Evolutionary conservation across 192 early-diverging fungal species (phyloP).

Genomic region (Podila verticillata): DNA sequence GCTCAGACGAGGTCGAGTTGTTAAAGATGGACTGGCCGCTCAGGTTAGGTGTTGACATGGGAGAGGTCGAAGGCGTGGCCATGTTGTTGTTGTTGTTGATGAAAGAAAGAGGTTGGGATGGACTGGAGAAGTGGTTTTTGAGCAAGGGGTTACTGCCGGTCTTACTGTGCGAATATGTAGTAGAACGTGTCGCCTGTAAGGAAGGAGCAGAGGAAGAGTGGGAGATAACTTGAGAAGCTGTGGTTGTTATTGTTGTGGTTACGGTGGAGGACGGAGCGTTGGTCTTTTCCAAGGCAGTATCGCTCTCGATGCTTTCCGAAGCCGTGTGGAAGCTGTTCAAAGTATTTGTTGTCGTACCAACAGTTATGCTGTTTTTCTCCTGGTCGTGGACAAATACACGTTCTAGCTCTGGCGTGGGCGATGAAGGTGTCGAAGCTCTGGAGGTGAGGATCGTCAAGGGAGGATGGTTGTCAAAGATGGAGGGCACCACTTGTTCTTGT

Average conservation of each 20-base stretch:
- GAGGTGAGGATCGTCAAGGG: too few relatives aligned
- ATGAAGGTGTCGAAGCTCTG: too few relatives aligned
- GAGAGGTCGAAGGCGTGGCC: slow-evolving; percentile 7
- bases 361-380: too few relatives aligned
- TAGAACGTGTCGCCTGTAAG: not conserved
- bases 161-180: not conserved
- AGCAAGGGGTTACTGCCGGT: too few relatives aligned
- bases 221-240: not conserved
- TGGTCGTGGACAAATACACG: too few relatives aligned
- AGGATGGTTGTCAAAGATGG: too few relatives aligned
- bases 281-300: not conserved
- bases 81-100: too few relatives aligned
- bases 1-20: slow-evolving; percentile 5
- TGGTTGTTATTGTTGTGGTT: not conserved
- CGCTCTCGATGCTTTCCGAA: not conserved
- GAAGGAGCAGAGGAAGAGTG: not conserved
- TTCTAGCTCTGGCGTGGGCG: too few relatives aligned
- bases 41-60: not conserved
- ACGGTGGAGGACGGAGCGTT: not conserved
- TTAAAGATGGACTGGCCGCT: not conserved
- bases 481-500: too few relatives aligned
- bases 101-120: not conserved
- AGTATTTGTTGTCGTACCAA: too few relatives aligned
- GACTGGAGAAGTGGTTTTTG: not conserved
- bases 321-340: too few relatives aligned